Evolutionary conservation across 179 eudicot species (phyloP).

Genomic region (Spinacia oleracea): DNA sequence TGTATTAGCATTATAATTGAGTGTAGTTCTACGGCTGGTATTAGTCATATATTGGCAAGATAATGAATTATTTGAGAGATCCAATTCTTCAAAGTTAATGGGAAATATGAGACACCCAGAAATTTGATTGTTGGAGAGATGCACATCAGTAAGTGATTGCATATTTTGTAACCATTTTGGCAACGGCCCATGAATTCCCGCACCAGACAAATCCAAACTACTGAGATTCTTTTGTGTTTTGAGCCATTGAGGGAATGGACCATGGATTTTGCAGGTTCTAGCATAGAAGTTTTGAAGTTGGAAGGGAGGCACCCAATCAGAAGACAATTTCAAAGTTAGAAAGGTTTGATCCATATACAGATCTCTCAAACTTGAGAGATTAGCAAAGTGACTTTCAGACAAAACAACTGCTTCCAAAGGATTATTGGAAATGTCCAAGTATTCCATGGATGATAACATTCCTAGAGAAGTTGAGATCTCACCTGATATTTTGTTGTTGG

Average conservation of each 20-base stretch:
- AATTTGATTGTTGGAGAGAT: constrained; percentile 11
- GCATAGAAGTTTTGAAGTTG: neutral
- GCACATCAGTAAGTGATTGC: neutral
- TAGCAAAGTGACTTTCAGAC: neutral
- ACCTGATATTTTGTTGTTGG: neutral
- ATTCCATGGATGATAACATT: neutral
- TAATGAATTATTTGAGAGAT: constrained; percentile 18
- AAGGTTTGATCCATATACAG: too few relatives aligned
- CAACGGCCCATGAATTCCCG: constrained; percentile 12
- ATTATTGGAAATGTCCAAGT: too few relatives aligned
- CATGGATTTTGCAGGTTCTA: neutral
- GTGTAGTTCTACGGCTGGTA: neutral
- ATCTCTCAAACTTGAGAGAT: neutral
- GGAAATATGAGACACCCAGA: constrained; percentile 11
- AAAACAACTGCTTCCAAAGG: neutral
- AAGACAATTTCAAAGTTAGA: too few relatives aligned
- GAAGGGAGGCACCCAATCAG: constrained; percentile 23
- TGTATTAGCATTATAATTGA: rapidly evolving
- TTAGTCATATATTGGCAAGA: too few relatives aligned
- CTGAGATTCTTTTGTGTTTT: constrained; percentile 13
- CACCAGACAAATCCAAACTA: neutral
- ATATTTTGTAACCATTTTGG: constrained; percentile 25
- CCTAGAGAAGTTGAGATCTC: neutral
- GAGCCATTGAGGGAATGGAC: constrained; percentile 18
- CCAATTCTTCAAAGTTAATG: neutral